Conservation (phyloP, 805 yeast genomes). For the Blastobotrys parvus region DNA sequence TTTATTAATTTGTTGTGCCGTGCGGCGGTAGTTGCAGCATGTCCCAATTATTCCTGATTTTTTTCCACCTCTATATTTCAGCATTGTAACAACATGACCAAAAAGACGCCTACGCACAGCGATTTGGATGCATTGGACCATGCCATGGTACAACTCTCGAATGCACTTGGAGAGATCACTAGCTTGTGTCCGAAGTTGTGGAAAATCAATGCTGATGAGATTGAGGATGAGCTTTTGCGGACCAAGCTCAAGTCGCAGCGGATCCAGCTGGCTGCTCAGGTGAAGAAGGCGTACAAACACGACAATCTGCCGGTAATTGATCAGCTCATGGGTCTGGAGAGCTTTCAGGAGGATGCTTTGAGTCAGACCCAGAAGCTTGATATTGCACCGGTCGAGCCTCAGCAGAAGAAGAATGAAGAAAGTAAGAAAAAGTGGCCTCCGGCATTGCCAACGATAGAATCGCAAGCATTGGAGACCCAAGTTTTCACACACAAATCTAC, state of each 20-base stretch:
- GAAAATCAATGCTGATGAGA: neutral
- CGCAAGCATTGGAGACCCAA: constrained; percentile 49
- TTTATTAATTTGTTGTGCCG: too few relatives aligned
- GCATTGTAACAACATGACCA: too few relatives aligned
- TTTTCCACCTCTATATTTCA: too few relatives aligned
- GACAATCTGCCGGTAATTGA: neutral
- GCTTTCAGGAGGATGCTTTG: neutral
- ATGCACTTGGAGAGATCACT: neutral
- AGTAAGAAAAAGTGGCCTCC: constrained; percentile 45
- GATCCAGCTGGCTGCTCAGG: neutral
- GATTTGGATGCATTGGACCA: neutral
- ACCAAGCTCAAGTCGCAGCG: neutral
- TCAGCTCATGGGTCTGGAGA: neutral
- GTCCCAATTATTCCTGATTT: too few relatives aligned
- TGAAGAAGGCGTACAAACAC: neutral
- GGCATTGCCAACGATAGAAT: constrained; percentile 55
- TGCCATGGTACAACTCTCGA: neutral
- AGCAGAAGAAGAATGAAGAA: constrained; percentile 2
- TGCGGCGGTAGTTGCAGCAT: too few relatives aligned
- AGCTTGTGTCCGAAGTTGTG: neutral
- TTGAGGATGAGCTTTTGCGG: neutral
- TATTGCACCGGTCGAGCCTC: neutral
- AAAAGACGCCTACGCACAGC: too few relatives aligned
- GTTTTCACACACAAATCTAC: constrained; percentile 80
- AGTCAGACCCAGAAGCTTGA: neutral